phyloP scores from a whole-genome alignment of 106 monocot species.

The Xerophyta viscosa region DNA sequence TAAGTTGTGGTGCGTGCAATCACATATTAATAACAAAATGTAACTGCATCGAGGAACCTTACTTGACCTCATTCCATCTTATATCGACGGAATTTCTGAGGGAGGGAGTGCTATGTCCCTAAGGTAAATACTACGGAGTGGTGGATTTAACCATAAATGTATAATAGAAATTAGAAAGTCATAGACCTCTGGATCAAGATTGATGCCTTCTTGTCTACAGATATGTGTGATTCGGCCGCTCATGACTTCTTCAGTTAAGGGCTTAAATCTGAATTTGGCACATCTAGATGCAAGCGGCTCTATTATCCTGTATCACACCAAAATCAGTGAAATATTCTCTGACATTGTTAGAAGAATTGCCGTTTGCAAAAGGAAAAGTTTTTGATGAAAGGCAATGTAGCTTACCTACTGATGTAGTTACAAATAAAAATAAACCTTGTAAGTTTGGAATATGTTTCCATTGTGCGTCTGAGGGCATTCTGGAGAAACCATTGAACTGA shows the following conservation, averaged over 20 bases:
- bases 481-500: conserved; percentile 20
- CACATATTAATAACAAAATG: too few species aligned
- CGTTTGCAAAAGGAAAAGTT: too few species aligned
- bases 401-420: conserved; percentile 96
- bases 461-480: conserved; percentile 95
- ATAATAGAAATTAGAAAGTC: not conserved
- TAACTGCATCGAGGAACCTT: too few species aligned
- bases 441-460: conserved; percentile 98
- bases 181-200: conserved; percentile 63
- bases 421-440: conserved; percentile 98
- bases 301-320: conserved; percentile 58
- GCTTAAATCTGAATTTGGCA: conserved; percentile 96
- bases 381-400: not conserved
- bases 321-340: too few species aligned
- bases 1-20: too few species aligned
- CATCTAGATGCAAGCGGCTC: conserved; percentile 99
- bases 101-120: too few species aligned
- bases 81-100: too few species aligned
- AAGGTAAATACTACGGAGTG: too few species aligned
- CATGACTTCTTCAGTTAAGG: conserved; percentile 83
- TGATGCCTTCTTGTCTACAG: conserved; percentile 78
- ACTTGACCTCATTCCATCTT: too few species aligned
- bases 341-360: too few species aligned
- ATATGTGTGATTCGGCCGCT: conserved; percentile 73
- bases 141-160: too few species aligned